Base-by-base conservation (phyloP, 2,329 filamentous ascomycete genomes). In the Coleophoma eucalyptorum region DNA sequence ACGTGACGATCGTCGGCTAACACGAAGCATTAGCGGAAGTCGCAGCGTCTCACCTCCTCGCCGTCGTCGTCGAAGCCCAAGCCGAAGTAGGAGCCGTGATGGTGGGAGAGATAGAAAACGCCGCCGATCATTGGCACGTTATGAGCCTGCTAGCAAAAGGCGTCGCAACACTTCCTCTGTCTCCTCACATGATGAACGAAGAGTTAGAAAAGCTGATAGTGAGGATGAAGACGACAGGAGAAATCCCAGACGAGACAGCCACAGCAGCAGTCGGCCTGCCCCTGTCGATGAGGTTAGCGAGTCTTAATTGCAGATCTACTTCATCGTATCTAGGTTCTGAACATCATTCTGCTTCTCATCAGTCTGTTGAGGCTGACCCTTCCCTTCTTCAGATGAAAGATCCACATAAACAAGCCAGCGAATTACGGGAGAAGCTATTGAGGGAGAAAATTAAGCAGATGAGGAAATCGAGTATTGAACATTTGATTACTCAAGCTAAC, bases 161-260 rank as follows among this genome's bases (percentile, higher is more conserved):
- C 76, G 75, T 65, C 72, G 71, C 59, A 79, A 73, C 64, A 71
- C 71, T 57, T 80, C 79, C 56, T 77, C 77, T 56, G 71, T 71
- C 64, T 77, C 78, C 49, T 58, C 62, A 54, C 55, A 57, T 63
- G 72, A 74, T 67, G 72, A 71, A 65, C 66, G 66, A 63, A 74
- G 70, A 71, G 67, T 73, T 67, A 79, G 71, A 69, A 75, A 73
- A 66, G 78, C 76, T 83, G 80, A 84, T 81, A 69, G 68, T 76
- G 70, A 72, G 68, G 68, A 71, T 69, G 66, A 74, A 69, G 67
- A 69, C 63, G 73, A 69, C 68, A 63, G 56, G 52, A 51, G 51
- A 54, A 58, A 57, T 11, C 47, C 58, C 46, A 51, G 18, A 43
- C 55, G 49, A 51, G 56, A 59, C 26, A 55, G 40, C 48, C 58